phyloP scores from a whole-genome alignment of 129 eudicot species.

The Escallonia rubra region DNA sequence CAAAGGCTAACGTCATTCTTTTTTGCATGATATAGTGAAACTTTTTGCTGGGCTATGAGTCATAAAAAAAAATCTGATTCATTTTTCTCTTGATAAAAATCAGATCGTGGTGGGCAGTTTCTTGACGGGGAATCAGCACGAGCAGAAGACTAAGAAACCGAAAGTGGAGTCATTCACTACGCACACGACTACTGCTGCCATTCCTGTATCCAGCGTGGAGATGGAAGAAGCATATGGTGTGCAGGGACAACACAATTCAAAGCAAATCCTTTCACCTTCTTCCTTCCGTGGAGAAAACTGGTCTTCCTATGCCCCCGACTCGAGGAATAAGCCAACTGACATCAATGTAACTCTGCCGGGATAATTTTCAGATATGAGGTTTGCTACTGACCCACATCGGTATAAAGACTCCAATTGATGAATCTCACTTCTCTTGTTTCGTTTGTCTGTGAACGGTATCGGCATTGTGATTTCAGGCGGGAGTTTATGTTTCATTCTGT shows the following conservation, averaged over 20 bases:
- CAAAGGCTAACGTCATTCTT: too few species aligned
- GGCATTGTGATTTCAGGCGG: background rate
- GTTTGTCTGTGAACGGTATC: conserved; percentile 8
- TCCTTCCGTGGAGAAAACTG: conserved; percentile 61
- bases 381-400: background rate
- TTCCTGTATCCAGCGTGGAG: conserved; percentile 38
- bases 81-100: conserved; percentile 1
- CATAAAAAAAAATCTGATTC: background rate
- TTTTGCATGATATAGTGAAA: too few species aligned
- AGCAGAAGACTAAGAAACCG: conserved; percentile 62
- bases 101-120: conserved; percentile 88
- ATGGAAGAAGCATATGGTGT: conserved; percentile 30
- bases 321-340: conserved; percentile 57
- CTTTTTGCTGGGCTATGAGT: too few species aligned
- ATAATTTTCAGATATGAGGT: conserved; percentile 13
- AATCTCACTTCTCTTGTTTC: conserved; percentile 6
- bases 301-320: conserved; percentile 49
- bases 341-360: conserved; percentile 48
- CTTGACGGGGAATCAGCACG: conserved; percentile 65
- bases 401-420: conserved; percentile 3
- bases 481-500: background rate
- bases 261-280: conserved; percentile 31
- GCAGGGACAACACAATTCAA: conserved; percentile 10
- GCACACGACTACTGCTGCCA: conserved; percentile 27
- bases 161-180: conserved; percentile 32